Base-by-base conservation (phyloP, 176 grass and related monocot species). In the Bonia amplexicaulis region DNA sequence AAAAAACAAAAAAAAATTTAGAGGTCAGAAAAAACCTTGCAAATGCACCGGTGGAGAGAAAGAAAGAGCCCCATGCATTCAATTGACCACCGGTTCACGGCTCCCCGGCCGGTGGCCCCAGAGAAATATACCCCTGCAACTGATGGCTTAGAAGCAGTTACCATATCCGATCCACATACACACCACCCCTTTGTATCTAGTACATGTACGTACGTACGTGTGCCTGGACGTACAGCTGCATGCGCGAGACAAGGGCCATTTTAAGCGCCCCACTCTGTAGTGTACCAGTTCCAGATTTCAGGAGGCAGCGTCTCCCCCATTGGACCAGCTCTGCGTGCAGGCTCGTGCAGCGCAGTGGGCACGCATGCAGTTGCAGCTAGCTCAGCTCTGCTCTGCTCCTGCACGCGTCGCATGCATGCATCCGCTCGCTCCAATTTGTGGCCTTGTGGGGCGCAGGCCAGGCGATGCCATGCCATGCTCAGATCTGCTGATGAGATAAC, bases 231-330 rank as follows among this genome's bases (percentile, higher is more conserved):
- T 46, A 29, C 75, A 27, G 22, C 41, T 26, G 41, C 68, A 71
- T 46, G 40, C n/a, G 7, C 54, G 37, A 61, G 54, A 26, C 54
- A 9, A 15, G 35, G 12, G 17, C 16, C 17, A 12, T 6, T 42
- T 35, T 27, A 66, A 17, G 65, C 22, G 5, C 40, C 25, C 3
- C 48, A 12, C 79, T 70, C 66, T 44, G 79, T 58, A 4, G 79
- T 4, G 65, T 53, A 67, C 72, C 61, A 84, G 61, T 84, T 77
- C 62, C 48, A 85, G 72, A 67, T 66, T 84, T 76, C 47, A 45
- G 61, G 22, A 22, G 60, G 16, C 61, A 84, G 58, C 19, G 7
- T 23, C 55, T 45, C 26, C 27, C 26, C 52, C 57, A 48, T 64
- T 52, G 81, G 57, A 9, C 44, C 29, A 65, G 13, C 44, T 27